Conservation (phyloP, 2,329 filamentous ascomycete species). For the Fusarium hostae region DNA sequence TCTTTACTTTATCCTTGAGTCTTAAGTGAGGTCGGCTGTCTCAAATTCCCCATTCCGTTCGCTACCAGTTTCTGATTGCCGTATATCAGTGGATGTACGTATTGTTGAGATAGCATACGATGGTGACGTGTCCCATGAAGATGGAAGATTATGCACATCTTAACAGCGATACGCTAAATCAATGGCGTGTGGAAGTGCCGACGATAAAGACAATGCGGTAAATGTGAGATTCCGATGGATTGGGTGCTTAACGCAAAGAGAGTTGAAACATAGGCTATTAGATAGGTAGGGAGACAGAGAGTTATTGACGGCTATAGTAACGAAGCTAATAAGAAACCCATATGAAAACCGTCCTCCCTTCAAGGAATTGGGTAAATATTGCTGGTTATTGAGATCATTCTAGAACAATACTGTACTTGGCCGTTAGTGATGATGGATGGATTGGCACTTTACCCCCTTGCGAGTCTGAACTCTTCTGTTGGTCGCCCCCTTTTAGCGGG, state of each 20-base stretch:
- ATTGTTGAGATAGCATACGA: neutral
- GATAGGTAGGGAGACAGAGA: neutral
- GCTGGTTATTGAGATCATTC: neutral
- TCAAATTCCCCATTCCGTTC: conserved; percentile 17
- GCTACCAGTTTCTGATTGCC: conserved; percentile 11
- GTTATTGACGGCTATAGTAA: neutral
- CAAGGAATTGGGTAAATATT: neutral
- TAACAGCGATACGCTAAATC: neutral
- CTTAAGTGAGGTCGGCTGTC: conserved; percentile 32
- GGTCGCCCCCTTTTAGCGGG: conserved; percentile 32
- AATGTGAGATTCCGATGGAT: neutral
- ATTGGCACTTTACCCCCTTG: conserved; percentile 28
- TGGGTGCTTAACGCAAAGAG: neutral
- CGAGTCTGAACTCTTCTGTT: conserved; percentile 16
- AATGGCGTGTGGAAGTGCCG: neutral
- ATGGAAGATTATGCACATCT: neutral
- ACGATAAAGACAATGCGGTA: neutral
- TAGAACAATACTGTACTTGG: neutral
- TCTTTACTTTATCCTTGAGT: conserved; percentile 2
- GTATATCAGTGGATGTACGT: neutral
- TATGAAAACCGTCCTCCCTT: neutral
- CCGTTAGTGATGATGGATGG: neutral
- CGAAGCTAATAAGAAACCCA: neutral
- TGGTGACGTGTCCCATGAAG: conserved; percentile 1
- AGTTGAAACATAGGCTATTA: neutral